Percentiles rank a stretch among this genome's conserved stretches.
Evolutionary conservation across 352 stramenopile genomes (phyloP).

Genomic region (Phytophthora europaea): DNA sequence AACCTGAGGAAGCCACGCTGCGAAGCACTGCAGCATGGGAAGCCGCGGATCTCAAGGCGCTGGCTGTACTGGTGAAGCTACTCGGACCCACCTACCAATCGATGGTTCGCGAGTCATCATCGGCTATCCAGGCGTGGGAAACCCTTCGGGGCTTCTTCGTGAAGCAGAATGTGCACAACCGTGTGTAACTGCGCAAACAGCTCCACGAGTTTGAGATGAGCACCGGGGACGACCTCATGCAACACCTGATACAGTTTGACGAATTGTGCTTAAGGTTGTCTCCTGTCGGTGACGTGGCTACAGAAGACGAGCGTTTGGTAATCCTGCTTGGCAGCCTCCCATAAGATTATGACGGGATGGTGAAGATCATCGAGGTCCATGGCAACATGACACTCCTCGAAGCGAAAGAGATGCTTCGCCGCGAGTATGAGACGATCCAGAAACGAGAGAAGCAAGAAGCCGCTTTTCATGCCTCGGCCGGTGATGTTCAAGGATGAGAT

Average conservation of each 20-base stretch:
- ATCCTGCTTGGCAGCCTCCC: neutral
- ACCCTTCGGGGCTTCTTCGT: neutral
- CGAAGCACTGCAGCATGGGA: neutral
- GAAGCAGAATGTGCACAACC: neutral
- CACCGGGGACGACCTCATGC: neutral
- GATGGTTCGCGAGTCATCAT: neutral
- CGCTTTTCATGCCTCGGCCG: neutral
- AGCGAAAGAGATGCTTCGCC: slow-evolving; percentile 3
- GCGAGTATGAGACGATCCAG: slow-evolving; percentile 1
- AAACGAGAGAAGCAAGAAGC: neutral
- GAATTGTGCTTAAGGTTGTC: neutral
- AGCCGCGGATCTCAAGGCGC: neutral
- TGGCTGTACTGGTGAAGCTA: neutral
- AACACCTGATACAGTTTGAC: slow-evolving; percentile 2
- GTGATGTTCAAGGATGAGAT: neutral
- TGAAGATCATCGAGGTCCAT: neutral
- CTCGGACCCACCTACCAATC: neutral
- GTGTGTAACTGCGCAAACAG: slow-evolving; percentile 1
- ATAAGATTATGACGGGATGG: neutral
- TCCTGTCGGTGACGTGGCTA: neutral
- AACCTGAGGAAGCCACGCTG: neutral
- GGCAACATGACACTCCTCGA: neutral
- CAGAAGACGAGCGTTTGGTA: neutral
- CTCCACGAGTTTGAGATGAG: neutral
- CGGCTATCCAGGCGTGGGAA: neutral